These are phyloP conservation scores for Yamadazyma akitaensis DNA, from an alignment of 805 yeast species.

Conservation along the genomic window DNA sequence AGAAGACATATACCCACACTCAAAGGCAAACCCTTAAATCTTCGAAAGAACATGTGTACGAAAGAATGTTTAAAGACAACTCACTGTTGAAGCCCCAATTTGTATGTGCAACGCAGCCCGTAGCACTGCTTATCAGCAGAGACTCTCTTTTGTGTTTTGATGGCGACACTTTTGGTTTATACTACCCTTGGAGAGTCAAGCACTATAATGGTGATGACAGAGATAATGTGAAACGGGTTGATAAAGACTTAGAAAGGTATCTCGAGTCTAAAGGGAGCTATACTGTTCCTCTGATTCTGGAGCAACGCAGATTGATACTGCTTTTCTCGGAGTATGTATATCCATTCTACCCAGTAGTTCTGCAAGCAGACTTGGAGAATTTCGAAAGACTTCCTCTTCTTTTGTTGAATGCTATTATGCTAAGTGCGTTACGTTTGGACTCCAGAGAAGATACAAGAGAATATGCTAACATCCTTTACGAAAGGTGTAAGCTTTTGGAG, in stretches of 20 bases:
- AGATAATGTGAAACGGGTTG: constrained; percentile 5
- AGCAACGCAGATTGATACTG: constrained; percentile 17
- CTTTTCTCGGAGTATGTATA: constrained; percentile 21
- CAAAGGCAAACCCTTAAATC: neutral
- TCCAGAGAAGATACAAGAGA: constrained; percentile 14
- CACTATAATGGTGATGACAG: constrained; percentile 11
- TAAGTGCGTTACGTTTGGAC: constrained; percentile 21
- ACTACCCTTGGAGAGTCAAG: constrained; percentile 28
- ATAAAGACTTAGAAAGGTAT: constrained; percentile 20
- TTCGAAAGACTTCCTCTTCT: constrained; percentile 18
- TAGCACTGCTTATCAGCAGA: constrained; percentile 27
- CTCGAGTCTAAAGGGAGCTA: constrained; percentile 22
- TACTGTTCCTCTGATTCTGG: constrained; percentile 17
- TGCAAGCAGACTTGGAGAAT: constrained; percentile 15
- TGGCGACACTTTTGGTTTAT: constrained; percentile 26
- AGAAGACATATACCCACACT: neutral
- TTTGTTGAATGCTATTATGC: constrained; percentile 26
- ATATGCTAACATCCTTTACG: constrained; percentile 19
- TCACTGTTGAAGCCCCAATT: constrained; percentile 20
- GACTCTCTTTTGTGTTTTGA: constrained; percentile 27
- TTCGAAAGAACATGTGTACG: constrained; percentile 21
- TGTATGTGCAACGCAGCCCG: constrained; percentile 27
- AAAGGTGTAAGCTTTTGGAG: constrained; percentile 22
- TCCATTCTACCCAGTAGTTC: constrained; percentile 27
- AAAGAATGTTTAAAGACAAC: constrained; percentile 17